Conservation (phyloP, 176 grass and related monocot genomes). For the Oryza coarctata region DNA sequence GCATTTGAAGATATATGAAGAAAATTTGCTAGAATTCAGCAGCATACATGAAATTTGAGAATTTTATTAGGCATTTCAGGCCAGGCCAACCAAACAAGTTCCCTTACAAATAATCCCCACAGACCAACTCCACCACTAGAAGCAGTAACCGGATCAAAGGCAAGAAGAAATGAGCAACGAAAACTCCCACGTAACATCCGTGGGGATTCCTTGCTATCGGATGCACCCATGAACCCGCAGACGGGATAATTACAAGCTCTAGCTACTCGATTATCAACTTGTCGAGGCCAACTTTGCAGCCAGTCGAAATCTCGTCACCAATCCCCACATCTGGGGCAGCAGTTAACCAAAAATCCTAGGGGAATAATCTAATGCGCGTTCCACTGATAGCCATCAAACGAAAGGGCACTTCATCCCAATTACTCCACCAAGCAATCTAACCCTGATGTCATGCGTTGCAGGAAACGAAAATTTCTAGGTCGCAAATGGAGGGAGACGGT, state of each 20-base stretch:
- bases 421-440: neutral
- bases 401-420: neutral
- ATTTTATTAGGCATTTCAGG: neutral
- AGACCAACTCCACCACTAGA: neutral
- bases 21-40: neutral
- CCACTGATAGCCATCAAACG: neutral
- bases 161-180: neutral
- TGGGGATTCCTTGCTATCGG: neutral
- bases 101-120: neutral
- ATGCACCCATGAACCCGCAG: neutral
- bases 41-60: neutral
- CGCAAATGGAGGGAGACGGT: neutral
- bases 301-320: neutral
- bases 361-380: neutral
- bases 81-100: neutral
- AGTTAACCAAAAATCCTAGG: constrained; percentile 3
- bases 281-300: neutral
- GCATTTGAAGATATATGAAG: neutral
- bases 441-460: neutral
- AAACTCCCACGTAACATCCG: neutral
- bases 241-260: neutral
- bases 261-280: constrained; percentile 13
- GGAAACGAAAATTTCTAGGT: neutral
- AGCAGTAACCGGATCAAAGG: neutral
- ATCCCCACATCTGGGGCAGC: constrained; percentile 1